Percentiles rank a stretch among this genome's conserved stretches.
phyloP scores from a whole-genome alignment of 495 filamentous ascomycete genomes.

The Echria macrotheca region DNA sequence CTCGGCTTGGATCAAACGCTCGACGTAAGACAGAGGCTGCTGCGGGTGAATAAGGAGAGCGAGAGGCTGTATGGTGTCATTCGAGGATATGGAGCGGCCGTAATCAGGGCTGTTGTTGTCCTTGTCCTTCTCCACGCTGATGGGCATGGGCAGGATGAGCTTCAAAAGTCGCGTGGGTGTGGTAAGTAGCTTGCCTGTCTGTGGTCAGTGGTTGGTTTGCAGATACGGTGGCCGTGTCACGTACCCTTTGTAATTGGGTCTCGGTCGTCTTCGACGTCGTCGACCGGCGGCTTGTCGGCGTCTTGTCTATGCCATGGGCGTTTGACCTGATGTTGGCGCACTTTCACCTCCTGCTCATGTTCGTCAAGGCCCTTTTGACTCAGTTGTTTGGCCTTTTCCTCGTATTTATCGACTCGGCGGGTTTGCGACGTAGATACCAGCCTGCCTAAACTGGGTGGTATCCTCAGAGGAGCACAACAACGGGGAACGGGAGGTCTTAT shows the following conservation, averaged over 20 bases:
- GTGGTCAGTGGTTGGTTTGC: neutral
- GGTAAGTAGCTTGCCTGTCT: slow-evolving; percentile 76
- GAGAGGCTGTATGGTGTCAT: slow-evolving; percentile 69
- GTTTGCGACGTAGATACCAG: neutral
- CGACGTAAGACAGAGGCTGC: slow-evolving; percentile 88
- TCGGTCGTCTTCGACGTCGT: slow-evolving; percentile 32
- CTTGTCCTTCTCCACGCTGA: slow-evolving; percentile 47
- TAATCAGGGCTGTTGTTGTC: slow-evolving; percentile 43
- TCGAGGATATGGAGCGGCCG: slow-evolving; percentile 34
- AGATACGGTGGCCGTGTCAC: too few relatives aligned
- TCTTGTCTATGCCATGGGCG: slow-evolving; percentile 69
- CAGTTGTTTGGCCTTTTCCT: slow-evolving; percentile 31
- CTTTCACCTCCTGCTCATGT: slow-evolving; percentile 33
- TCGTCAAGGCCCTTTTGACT: slow-evolving; percentile 34
- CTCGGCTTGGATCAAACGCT: slow-evolving; percentile 86
- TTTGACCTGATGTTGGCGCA: slow-evolving; percentile 29
- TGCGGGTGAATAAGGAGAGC: slow-evolving; percentile 87
- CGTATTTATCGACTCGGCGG: slow-evolving; percentile 11
- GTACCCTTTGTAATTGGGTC: slow-evolving; percentile 62
- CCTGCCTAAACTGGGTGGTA: neutral
- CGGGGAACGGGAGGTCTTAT: neutral
- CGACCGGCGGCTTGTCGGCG: slow-evolving; percentile 51
- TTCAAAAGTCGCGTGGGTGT: slow-evolving; percentile 89
- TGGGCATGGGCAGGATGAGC: slow-evolving; percentile 74
- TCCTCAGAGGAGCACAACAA: neutral